These are phyloP conservation scores for Trichoderma hamatum DNA, from an alignment of 2,329 filamentous ascomycete genomes.

Conservation along the genomic window DNA sequence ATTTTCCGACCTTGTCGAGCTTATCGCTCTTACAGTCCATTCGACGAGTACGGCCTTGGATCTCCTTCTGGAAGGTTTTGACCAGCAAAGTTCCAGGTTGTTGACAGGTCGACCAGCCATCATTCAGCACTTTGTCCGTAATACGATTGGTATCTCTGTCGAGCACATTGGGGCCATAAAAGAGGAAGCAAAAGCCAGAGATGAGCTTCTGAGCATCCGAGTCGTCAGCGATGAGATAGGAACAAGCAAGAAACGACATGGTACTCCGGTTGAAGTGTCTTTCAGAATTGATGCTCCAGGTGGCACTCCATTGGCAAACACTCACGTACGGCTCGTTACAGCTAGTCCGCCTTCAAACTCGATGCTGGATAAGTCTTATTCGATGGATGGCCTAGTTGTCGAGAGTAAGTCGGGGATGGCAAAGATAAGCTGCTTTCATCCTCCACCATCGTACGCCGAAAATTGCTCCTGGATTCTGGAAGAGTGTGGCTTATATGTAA, in stretches of 20 bases:
- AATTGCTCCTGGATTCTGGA: slow-evolving; percentile 44
- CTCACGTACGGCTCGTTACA: slow-evolving; percentile 43
- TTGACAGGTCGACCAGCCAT: slow-evolving; percentile 34
- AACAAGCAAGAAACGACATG: not conserved
- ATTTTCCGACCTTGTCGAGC: slow-evolving; percentile 24
- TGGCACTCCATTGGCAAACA: slow-evolving; percentile 31
- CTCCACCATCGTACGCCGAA: slow-evolving; percentile 41
- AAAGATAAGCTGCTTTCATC: slow-evolving; percentile 43
- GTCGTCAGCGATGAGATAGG: not conserved
- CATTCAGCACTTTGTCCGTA: slow-evolving; percentile 38
- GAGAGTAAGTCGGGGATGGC: slow-evolving; percentile 37
- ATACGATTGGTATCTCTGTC: slow-evolving; percentile 42
- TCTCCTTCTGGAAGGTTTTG: slow-evolving; percentile 34
- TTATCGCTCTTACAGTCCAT: slow-evolving; percentile 26
- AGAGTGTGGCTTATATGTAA: slow-evolving; percentile 47
- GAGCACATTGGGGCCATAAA: slow-evolving; percentile 45
- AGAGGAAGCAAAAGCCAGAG: not conserved
- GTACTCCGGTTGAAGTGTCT: slow-evolving; percentile 5
- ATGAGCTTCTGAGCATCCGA: slow-evolving; percentile 21
- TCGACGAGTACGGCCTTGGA: slow-evolving; percentile 28
- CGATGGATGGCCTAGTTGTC: slow-evolving; percentile 45
- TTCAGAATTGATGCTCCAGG: slow-evolving; percentile 32
- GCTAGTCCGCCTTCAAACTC: slow-evolving; percentile 40
- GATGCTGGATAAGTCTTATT: slow-evolving; percentile 34
- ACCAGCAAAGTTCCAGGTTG: slow-evolving; percentile 38